phyloP scores from a whole-genome alignment of 2,329 filamentous ascomycete species.

The Colletotrichum melonis region DNA sequence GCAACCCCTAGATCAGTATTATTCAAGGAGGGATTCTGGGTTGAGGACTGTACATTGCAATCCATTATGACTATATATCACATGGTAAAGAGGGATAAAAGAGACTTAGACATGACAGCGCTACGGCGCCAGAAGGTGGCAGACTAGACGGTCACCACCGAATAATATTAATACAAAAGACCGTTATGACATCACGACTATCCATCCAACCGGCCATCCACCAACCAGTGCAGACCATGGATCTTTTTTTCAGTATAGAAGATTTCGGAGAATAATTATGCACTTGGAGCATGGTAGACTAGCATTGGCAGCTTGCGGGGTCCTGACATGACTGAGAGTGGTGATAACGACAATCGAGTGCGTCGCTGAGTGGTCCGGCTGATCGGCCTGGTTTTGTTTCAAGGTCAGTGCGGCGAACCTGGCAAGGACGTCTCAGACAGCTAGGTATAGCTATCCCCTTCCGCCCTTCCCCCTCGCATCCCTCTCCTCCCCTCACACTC shows the following conservation, averaged over 20 bases:
- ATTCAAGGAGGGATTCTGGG: neutral
- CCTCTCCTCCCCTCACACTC: constrained; percentile 1
- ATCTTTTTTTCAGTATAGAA: neutral
- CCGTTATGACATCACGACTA: constrained; percentile 28
- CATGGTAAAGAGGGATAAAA: constrained; percentile 15
- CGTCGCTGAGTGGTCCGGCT: constrained; percentile 7
- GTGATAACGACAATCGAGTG: constrained; percentile 8
- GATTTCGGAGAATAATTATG: neutral
- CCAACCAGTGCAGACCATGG: neutral
- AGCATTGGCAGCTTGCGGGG: neutral
- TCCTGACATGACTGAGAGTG: neutral
- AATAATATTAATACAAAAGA: constrained; percentile 35
- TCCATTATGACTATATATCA: constrained; percentile 23
- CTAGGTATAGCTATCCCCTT: neutral
- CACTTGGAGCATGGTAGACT: neutral
- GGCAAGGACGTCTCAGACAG: constrained; percentile 28
- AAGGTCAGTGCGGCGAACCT: constrained; percentile 26
- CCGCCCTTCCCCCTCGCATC: neutral
- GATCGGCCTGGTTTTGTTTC: constrained; percentile 26
- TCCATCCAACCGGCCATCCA: neutral
- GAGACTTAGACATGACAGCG: constrained; percentile 31
- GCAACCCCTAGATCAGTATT: constrained; percentile 50
- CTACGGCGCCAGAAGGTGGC: constrained; percentile 9
- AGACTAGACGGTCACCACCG: constrained; percentile 10
- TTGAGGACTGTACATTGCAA: constrained; percentile 26